Base-by-base conservation (phyloP, 2,329 filamentous ascomycete species). In the Dothideomycetes sp. region DNA sequence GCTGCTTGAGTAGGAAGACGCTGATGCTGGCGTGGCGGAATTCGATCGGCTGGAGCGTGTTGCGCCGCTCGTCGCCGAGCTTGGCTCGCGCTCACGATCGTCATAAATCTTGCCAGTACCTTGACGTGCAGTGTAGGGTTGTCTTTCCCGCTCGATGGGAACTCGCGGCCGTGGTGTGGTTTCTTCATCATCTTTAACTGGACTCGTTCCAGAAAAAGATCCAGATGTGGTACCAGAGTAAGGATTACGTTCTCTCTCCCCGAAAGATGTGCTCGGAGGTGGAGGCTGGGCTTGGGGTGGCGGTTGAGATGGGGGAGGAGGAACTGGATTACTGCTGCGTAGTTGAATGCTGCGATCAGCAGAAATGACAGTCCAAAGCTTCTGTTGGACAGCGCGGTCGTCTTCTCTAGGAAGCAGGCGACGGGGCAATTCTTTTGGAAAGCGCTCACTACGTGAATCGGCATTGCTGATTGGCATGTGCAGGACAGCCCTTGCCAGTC, bases 391-490 rank as follows among this genome's bases (percentile, higher is more conserved):
- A 22, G 72, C 63, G 0, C 69, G 51, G 47, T 85, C 75, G 1
- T 72, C 66, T 5, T 60, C 57, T 0, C 65, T 63, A 0, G 86
- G 86, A 30, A 94, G 74, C 3, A 91, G 66, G 37, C 81, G 72
- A 31, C 85, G 70, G 1, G 84, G 79, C 3, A 94, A 69, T 49
- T 87, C 79, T 47, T 84, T 86, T 0, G 86, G 87, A 40, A 93
- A 79, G 2, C 82, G 69, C 57, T 88, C 83, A 9, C 73, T 76
- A 46, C 70, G 73, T 35, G 81, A 73, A 40, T 70, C 66, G 0
- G 77, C 69, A 40, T 79, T 76, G 50, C 57, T 77, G 49, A 93
- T 81, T 1, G 84, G 81, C 59, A 88, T 75, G 33, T 79, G 72
- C 3, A 76, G 58, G 3, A 88, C 73, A 16, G 85, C 75, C 42